Conservation (phyloP, 2,329 filamentous ascomycete species). For the Aspergillus arachidicola region DNA sequence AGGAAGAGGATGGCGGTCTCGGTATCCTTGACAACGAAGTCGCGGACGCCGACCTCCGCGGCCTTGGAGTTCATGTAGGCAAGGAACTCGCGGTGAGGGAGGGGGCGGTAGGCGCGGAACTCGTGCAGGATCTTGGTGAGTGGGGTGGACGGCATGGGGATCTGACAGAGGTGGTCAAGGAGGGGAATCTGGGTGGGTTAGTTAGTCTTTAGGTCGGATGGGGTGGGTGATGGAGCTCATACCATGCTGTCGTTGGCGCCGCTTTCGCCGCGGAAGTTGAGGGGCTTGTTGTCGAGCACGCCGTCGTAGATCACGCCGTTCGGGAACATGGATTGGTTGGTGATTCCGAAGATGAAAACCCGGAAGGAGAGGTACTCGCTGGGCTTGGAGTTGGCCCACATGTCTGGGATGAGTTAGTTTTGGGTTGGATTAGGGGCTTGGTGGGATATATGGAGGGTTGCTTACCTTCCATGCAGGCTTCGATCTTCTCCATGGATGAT, state of each 20-base stretch:
- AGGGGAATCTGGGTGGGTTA: conserved; percentile 65
- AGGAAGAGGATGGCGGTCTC: conserved; percentile 48
- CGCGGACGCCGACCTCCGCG: conserved; percentile 48
- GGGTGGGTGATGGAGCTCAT: background rate
- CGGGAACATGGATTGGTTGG: conserved; percentile 90
- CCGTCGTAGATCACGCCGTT: conserved; percentile 89
- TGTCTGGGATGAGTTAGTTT: conserved; percentile 50
- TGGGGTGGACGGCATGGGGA: conserved; percentile 85
- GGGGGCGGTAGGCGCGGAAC: conserved; percentile 86
- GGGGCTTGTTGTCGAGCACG: conserved; percentile 68
- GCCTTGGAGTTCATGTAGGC: conserved; percentile 64
- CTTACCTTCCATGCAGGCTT: conserved; percentile 74
- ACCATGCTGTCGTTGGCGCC: conserved; percentile 93
- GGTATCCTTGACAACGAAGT: conserved; percentile 40
- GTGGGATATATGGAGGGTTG: conserved; percentile 9
- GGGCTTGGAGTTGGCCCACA: conserved; percentile 90
- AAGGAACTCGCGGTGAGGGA: conserved; percentile 85
- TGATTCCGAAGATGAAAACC: conserved; percentile 97
- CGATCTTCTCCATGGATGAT: conserved; percentile 67
- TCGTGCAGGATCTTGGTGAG: conserved; percentile 85
- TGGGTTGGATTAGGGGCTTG: background rate
- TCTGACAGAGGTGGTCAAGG: conserved; percentile 82
- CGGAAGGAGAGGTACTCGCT: conserved; percentile 85
- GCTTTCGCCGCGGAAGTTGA: conserved; percentile 86
- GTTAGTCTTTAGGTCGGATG: background rate